A percentile compares a stretch with the other conserved stretches of the same genome.
Conservation (phyloP, 768 basidiomycete species). For the Pleurotus salmoneostramineus region DNA sequence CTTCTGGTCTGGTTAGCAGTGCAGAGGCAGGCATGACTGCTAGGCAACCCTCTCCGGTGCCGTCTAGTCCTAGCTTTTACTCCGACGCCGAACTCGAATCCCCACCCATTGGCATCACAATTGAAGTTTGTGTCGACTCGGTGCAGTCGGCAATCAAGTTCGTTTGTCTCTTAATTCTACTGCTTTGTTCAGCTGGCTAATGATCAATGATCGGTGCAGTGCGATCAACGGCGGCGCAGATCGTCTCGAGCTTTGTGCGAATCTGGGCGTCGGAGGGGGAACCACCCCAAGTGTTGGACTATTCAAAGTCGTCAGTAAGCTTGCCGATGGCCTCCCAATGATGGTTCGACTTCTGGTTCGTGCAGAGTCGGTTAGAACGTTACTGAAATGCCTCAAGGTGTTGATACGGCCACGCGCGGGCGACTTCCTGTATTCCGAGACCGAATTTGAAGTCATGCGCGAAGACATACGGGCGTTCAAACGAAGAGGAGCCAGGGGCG, state of each 20-base stretch:
- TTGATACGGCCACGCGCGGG: slow-evolving; percentile 82
- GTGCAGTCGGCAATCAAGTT: slow-evolving; percentile 67
- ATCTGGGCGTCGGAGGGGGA: slow-evolving; percentile 71
- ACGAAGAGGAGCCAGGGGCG: slow-evolving; percentile 50
- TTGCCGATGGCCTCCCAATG: slow-evolving; percentile 47
- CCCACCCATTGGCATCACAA: slow-evolving; percentile 14
- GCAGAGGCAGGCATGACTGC: neutral
- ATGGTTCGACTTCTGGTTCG: slow-evolving; percentile 47
- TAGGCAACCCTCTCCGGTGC: neutral
- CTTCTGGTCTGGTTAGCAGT: slow-evolving; percentile 1
- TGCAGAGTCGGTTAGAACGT: neutral
- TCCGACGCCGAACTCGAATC: neutral
- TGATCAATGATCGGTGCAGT: slow-evolving; percentile 31
- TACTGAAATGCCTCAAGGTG: slow-evolving; percentile 34
- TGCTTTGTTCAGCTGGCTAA: neutral
- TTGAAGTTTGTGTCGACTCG: slow-evolving; percentile 79
- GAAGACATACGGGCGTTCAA: slow-evolving; percentile 69
- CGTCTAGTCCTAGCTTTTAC: neutral
- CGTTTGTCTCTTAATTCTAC: slow-evolving; percentile 17
- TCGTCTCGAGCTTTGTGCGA: slow-evolving; percentile 73
- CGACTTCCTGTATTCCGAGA: slow-evolving; percentile 69
- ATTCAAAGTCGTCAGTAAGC: slow-evolving; percentile 50
- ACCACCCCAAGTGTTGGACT: slow-evolving; percentile 81
- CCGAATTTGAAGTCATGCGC: slow-evolving; percentile 69
- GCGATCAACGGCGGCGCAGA: slow-evolving; percentile 70